Conservation (phyloP, 1,284 basidiomycete genomes). For the Trichosporon ovoides region DNA sequence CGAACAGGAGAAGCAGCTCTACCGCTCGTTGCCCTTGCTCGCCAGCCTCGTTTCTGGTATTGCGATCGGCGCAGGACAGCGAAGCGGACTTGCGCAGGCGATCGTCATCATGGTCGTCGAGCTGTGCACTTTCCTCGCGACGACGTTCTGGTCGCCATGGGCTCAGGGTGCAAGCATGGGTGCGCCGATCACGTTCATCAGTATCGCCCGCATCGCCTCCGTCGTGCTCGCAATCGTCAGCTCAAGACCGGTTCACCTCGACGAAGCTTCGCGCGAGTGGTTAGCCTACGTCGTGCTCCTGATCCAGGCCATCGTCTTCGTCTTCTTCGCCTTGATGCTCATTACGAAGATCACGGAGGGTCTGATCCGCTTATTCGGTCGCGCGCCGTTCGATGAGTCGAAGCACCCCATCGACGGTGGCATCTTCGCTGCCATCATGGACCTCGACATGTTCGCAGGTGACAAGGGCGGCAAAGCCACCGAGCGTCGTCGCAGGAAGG, state of each 20-base stretch:
- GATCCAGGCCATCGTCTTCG: constrained; percentile 76
- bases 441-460: constrained; percentile 56
- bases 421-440: constrained; percentile 64
- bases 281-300: constrained; percentile 86
- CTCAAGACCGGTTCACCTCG: constrained; percentile 65
- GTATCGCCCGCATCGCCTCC: constrained; percentile 80
- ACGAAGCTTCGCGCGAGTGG: constrained; percentile 73
- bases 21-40: constrained; percentile 71
- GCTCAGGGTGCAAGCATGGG: constrained; percentile 95
- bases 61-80: constrained; percentile 81
- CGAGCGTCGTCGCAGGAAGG: constrained; percentile 51
- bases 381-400: constrained; percentile 78
- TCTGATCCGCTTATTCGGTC: constrained; percentile 67
- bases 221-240: constrained; percentile 78
- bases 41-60: constrained; percentile 74
- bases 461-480: constrained; percentile 66
- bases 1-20: constrained; percentile 83
- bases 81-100: constrained; percentile 82
- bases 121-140: constrained; percentile 71
- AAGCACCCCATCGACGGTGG: constrained; percentile 74
- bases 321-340: constrained; percentile 73
- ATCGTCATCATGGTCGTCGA: constrained; percentile 82
- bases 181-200: constrained; percentile 82
- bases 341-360: constrained; percentile 79
- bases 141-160: constrained; percentile 93